These are phyloP conservation scores for Vitis hybrid DNA, from an alignment of 177 flowering plant genomes.

Conservation along the genomic window DNA sequence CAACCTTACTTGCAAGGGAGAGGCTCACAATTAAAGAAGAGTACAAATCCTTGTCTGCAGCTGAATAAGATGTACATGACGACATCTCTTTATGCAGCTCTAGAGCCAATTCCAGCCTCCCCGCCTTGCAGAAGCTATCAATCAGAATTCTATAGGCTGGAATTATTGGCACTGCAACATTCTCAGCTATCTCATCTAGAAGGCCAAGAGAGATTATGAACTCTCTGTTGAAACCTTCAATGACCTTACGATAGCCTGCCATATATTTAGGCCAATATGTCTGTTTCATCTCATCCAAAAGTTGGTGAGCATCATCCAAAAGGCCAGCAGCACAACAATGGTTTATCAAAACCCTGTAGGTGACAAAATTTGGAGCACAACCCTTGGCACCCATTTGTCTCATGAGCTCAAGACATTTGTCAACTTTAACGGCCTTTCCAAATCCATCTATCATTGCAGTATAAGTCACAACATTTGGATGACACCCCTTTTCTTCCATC, in stretches of 20 bases:
- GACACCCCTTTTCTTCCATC: constrained; percentile 92
- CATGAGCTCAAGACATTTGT: constrained; percentile 65
- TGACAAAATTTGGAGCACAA: constrained; percentile 88
- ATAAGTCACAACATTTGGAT: constrained; percentile 90
- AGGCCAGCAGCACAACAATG: constrained; percentile 74
- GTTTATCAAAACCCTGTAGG: constrained; percentile 75
- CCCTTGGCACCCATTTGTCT: constrained; percentile 65
- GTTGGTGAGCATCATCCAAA: constrained; percentile 66
- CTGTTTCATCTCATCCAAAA: constrained; percentile 89
- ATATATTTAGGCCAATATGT: constrained; percentile 82
- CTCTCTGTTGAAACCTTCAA: constrained; percentile 80
- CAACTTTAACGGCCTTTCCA: constrained; percentile 70
- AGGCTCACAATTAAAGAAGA: constrained; percentile 60
- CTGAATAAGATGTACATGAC: constrained; percentile 30
- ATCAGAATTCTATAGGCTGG: constrained; percentile 67
- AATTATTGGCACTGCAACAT: constrained; percentile 45
- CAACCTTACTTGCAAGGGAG: constrained; percentile 51
- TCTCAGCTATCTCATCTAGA: constrained; percentile 52
- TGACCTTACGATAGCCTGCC: constrained; percentile 63
- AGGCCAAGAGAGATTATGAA: constrained; percentile 70
- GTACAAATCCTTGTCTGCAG: constrained; percentile 27
- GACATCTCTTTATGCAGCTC: constrained; percentile 66
- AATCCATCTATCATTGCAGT: constrained; percentile 94
- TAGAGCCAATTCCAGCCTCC: constrained; percentile 65
- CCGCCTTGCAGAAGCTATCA: constrained; percentile 73